Conservation (phyloP, 176 grass and related monocot species). For the Juncus effusus region DNA sequence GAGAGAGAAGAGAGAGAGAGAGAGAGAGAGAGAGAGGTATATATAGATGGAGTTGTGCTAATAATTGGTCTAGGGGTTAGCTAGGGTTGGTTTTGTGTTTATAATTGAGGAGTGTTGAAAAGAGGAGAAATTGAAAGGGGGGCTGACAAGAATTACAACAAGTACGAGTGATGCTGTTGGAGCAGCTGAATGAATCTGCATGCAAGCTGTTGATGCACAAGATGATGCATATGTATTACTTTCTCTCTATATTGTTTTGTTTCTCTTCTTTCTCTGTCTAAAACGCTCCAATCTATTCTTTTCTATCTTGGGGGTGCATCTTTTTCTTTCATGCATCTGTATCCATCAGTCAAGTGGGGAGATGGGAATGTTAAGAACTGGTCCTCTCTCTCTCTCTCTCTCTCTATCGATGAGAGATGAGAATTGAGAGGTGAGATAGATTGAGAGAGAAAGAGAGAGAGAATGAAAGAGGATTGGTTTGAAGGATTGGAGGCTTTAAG, state of each 20-base stretch:
- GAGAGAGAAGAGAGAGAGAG: constrained; percentile 7
- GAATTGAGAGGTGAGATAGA: neutral
- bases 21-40: neutral
- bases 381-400: constrained; percentile 26
- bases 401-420: neutral
- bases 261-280: constrained; percentile 24
- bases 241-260: constrained; percentile 15
- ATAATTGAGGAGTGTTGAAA: constrained; percentile 14
- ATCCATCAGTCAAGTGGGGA: constrained; percentile 44
- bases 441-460: neutral
- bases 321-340: constrained; percentile 47
- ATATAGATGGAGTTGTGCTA: neutral
- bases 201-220: constrained; percentile 9
- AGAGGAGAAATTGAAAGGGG: constrained; percentile 3
- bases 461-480: constrained; percentile 21
- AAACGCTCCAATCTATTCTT: neutral
- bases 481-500: constrained; percentile 28
- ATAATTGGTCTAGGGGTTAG: constrained; percentile 21
- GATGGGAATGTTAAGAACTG: constrained; percentile 38
- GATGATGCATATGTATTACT: constrained; percentile 6
- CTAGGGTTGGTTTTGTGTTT: constrained; percentile 29
- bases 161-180: constrained; percentile 34
- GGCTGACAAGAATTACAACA: constrained; percentile 10
- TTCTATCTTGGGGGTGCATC: constrained; percentile 24
- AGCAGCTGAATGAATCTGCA: neutral